These are phyloP conservation scores for Excoecaria cochinchinensis DNA, from an alignment of 345 rosid genomes.

Conservation along the genomic window DNA sequence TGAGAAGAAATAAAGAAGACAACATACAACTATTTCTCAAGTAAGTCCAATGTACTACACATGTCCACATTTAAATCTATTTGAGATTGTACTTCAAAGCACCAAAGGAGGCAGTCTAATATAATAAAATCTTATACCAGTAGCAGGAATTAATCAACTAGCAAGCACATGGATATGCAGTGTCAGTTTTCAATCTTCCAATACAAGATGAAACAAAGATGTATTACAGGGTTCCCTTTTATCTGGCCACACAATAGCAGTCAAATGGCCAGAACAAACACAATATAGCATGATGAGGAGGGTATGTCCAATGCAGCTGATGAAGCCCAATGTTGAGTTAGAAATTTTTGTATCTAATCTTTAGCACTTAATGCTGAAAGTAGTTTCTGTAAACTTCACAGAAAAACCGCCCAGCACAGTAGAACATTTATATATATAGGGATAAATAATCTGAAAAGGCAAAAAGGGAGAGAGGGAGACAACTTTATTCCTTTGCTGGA, in stretches of 20 bases:
- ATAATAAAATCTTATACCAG: background rate
- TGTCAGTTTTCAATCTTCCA: background rate
- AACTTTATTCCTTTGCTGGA: background rate
- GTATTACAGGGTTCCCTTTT: background rate
- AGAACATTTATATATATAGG: background rate
- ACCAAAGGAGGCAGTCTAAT: background rate
- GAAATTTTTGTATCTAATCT: background rate
- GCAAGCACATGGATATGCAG: background rate
- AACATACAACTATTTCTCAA: background rate
- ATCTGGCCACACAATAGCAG: background rate
- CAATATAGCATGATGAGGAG: background rate
- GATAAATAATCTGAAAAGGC: background rate
- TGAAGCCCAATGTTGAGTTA: background rate
- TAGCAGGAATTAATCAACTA: background rate
- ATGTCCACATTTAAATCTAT: background rate
- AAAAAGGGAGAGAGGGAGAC: background rate
- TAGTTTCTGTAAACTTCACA: background rate
- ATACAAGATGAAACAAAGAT: background rate
- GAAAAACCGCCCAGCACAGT: background rate
- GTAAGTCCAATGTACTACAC: background rate
- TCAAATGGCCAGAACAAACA: background rate
- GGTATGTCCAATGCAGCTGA: background rate
- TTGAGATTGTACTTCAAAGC: background rate
- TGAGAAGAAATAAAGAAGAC: background rate
- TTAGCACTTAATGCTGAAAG: background rate